These are phyloP conservation scores for Chlamydomonas schloesseri DNA, from an alignment of 139 green algal species.

Conservation along the genomic window DNA sequence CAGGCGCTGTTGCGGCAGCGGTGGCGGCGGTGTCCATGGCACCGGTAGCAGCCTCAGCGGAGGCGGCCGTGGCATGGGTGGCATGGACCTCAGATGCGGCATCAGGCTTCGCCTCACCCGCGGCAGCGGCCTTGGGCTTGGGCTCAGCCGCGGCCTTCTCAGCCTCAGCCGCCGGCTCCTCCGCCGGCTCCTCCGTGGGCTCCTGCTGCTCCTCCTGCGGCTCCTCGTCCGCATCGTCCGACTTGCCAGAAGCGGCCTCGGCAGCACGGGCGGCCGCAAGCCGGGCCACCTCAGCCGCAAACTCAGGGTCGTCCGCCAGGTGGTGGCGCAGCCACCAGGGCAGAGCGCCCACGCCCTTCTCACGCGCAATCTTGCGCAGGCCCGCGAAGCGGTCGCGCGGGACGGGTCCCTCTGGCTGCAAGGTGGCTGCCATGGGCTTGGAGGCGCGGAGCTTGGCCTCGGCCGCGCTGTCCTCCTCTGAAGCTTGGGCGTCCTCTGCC, in stretches of 20 bases:
- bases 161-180: too few relatives aligned
- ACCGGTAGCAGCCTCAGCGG: too few relatives aligned
- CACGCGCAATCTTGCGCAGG: background rate
- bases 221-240: background rate
- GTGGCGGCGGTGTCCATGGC: too few relatives aligned
- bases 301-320: conserved; percentile 21
- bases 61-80: background rate
- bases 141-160: background rate
- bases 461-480: too few relatives aligned
- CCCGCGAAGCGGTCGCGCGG: background rate
- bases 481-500: background rate
- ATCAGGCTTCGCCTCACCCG: too few relatives aligned
- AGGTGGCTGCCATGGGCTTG: too few relatives aligned
- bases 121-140: too few relatives aligned
- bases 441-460: background rate
- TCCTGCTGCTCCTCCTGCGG: background rate
- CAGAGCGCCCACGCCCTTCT: background rate
- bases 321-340: background rate
- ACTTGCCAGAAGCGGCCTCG: background rate
- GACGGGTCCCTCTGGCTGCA: background rate
- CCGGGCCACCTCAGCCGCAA: background rate
- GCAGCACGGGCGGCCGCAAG: background rate
- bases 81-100: too few relatives aligned
- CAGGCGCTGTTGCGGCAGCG: too few relatives aligned
- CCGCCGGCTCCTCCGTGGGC: background rate